Conservation (phyloP, 306 rosid species). For the Prosopis cineraria region DNA sequence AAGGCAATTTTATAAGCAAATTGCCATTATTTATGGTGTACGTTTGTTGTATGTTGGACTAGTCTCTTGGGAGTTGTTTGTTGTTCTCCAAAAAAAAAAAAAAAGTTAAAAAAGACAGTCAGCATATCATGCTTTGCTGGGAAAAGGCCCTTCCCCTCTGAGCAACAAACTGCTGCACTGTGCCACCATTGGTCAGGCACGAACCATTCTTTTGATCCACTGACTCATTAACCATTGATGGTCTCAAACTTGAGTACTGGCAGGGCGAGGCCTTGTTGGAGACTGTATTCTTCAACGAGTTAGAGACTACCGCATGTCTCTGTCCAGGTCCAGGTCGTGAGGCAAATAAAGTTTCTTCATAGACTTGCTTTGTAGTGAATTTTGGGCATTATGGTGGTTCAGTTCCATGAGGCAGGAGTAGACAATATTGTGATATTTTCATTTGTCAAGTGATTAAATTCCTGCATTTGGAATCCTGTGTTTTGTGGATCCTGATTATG, state of each 20-base stretch:
- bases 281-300: constrained; percentile 64
- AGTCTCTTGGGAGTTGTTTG: too few species aligned
- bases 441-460: constrained; percentile 62
- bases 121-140: too few species aligned
- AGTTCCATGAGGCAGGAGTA: constrained; percentile 66
- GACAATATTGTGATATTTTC: constrained; percentile 65
- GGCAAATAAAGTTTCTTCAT: constrained; percentile 71
- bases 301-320: constrained; percentile 73
- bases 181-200: constrained; percentile 43
- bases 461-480: constrained; percentile 87
- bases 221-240: background rate
- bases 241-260: constrained; percentile 63
- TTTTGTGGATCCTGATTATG: constrained; percentile 96
- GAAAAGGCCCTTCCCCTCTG: too few species aligned
- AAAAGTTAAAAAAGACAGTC: too few species aligned
- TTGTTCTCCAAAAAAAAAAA: too few species aligned
- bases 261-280: constrained; percentile 91
- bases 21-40: too few species aligned
- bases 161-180: background rate
- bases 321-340: constrained; percentile 95
- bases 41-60: too few species aligned
- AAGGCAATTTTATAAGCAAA: too few species aligned
- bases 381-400: constrained; percentile 67
- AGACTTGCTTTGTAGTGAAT: constrained; percentile 58
- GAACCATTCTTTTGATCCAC: background rate